Percentiles rank a stretch among this genome's conserved stretches.
phyloP scores from a whole-genome alignment of 768 basidiomycete species.

The Russula compacta region DNA sequence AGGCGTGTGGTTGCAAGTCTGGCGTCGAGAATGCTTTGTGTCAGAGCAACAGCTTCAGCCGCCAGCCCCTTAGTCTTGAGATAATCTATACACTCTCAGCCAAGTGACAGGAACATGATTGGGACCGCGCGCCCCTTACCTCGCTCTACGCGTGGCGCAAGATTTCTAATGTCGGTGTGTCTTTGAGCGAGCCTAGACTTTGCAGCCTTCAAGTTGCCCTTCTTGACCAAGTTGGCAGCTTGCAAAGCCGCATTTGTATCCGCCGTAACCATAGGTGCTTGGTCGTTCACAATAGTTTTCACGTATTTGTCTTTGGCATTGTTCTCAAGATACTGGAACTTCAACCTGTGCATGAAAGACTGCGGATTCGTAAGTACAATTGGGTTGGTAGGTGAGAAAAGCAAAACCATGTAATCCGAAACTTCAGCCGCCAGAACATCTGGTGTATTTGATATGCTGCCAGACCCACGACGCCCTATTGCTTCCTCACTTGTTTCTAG shows the following conservation, averaged over 20 bases:
- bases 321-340: slow-evolving; percentile 85
- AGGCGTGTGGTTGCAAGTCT: slow-evolving; percentile 72
- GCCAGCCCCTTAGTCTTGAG: slow-evolving; percentile 43
- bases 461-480: background rate
- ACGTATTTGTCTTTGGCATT: slow-evolving; percentile 87
- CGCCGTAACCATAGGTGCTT: slow-evolving; percentile 70
- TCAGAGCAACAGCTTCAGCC: slow-evolving; percentile 46
- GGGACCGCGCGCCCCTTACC: slow-evolving; percentile 30
- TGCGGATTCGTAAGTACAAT: slow-evolving; percentile 22
- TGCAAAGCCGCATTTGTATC: slow-evolving; percentile 68
- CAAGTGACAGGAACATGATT: background rate
- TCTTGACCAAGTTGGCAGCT: slow-evolving; percentile 57
- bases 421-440: slow-evolving; percentile 34
- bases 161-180: slow-evolving; percentile 48
- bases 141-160: slow-evolving; percentile 62
- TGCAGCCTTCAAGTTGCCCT: slow-evolving; percentile 52
- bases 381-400: background rate
- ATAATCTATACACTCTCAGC: slow-evolving; percentile 39
- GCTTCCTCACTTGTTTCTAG: slow-evolving; percentile 11
- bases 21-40: slow-evolving; percentile 75
- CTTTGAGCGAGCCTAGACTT: slow-evolving; percentile 57
- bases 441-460: slow-evolving; percentile 5
- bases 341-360: slow-evolving; percentile 72
- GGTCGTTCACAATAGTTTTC: slow-evolving; percentile 78
- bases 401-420: slow-evolving; percentile 49